Evolutionary conservation across 1,284 basidiomycete species (phyloP), one percentile per base, ranked within the genome.

Genomic region (Cryptococcus floricola): DNA sequence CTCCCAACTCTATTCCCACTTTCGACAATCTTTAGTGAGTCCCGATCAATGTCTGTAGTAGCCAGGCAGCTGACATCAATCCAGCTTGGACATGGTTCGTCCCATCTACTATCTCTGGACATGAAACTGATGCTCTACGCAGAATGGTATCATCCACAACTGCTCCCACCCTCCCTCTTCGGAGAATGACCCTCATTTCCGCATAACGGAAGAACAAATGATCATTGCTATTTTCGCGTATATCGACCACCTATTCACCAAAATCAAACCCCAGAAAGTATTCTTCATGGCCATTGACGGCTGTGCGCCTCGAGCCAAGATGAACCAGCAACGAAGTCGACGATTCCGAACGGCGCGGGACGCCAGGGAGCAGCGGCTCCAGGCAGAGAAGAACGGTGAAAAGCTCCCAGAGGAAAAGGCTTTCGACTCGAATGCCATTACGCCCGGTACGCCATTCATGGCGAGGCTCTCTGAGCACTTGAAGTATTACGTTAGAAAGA

Each of bases 221-320:
- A 95, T 96, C 76, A 89, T 97, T 2, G 88, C 91, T 23, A 94
- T 98, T 69, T 98, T 98, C 71, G 82, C 90, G 50, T 98, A 98
- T 78, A 93, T 98, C 63, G 94, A 98, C 78, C 90, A 93, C 71
- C 81, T 98, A 18, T 99, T 99, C 76, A 84, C 87, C 50, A 97
- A 95, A 80, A 97, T 98, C 66, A 97, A 94, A 76, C 96, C 96
- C 1, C 88, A 91, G 81, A 97, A 98, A 74, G 80, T 94, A 6
- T 93, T 94, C 73, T 97, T 95, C 78, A 94, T 98, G 87, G 96
- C 96, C 28, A 87, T 99, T 48, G 96, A 98, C 75, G 96, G 96
- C 58, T 94, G 98, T 14, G 96, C 96, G 0, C 96, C 96, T 3
- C 83, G 96, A 55, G 96, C 96, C 48, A 99, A 99, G 83, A 98